Evolutionary conservation across 2,329 filamentous ascomycete species (phyloP).

Genomic region (Diplodia intermedia): DNA sequence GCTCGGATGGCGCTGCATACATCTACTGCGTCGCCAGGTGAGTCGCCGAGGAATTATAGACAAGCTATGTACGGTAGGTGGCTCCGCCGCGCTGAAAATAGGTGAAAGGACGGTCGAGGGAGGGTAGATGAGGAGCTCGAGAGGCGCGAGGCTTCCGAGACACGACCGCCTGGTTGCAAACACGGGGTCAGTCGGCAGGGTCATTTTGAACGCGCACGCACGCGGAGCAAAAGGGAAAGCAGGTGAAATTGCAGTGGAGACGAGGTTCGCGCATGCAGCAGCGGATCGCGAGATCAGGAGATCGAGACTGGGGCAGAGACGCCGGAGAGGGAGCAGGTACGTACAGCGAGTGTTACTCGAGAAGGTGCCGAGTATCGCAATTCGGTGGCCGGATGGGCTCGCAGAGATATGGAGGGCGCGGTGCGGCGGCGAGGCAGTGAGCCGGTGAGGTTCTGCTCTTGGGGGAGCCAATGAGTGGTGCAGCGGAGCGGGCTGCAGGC

Average conservation of each 20-base stretch:
- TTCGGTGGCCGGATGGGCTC: constrained; percentile 5
- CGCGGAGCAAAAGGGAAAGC: constrained; percentile 28
- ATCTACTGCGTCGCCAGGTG: constrained; percentile 29
- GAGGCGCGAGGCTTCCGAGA: constrained; percentile 28
- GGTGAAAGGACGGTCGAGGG: constrained; percentile 10
- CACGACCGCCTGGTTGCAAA: constrained; percentile 25
- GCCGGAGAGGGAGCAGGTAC: constrained; percentile 25
- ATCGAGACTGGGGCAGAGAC: constrained; percentile 20
- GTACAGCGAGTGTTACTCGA: constrained; percentile 30
- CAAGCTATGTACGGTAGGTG: constrained; percentile 25
- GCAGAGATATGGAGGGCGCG: constrained; percentile 25
- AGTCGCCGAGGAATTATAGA: constrained; percentile 28
- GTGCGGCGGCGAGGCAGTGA: constrained; percentile 18
- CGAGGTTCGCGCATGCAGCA: constrained; percentile 31
- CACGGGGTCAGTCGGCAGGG: constrained; percentile 28
- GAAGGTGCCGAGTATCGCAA: constrained; percentile 27
- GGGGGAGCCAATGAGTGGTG: constrained; percentile 31
- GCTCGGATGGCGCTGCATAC: constrained; percentile 20
- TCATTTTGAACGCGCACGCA: constrained; percentile 31
- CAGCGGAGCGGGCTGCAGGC: constrained; percentile 28
- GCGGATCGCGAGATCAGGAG: constrained; percentile 25
- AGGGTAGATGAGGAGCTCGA: constrained; percentile 12
- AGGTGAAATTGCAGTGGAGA: constrained; percentile 32
- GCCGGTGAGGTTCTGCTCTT: constrained; percentile 30
- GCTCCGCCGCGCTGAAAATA: constrained; percentile 5